A percentile compares a stretch with the other conserved stretches of the same genome.
These are phyloP conservation scores for Fusarium agapanthi DNA, from an alignment of 2,329 filamentous ascomycete species.

Conservation along the genomic window DNA sequence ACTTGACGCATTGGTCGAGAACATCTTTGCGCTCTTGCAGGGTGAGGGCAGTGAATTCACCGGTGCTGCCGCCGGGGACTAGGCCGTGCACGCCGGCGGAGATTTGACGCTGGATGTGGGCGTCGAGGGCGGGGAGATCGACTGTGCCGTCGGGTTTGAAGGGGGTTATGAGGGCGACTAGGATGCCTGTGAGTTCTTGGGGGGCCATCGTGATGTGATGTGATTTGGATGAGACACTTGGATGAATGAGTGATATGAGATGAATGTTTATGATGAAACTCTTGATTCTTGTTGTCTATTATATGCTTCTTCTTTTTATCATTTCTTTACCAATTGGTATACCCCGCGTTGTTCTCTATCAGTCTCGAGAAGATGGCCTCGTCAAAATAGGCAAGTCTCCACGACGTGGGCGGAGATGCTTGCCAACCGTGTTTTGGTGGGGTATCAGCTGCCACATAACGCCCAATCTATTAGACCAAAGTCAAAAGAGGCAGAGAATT, in stretches of 20 bases:
- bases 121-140: slow-evolving; percentile 44
- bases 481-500: not conserved
- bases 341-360: slow-evolving; percentile 25
- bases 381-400: slow-evolving; percentile 37
- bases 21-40: slow-evolving; percentile 56
- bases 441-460: not conserved
- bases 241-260: not conserved
- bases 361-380: not conserved
- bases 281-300: not conserved
- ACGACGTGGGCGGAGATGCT: slow-evolving; percentile 23
- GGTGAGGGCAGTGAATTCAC: slow-evolving; percentile 58
- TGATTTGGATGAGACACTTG: not conserved
- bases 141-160: slow-evolving; percentile 55
- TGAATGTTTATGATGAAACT: not conserved
- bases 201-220: slow-evolving; percentile 22
- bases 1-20: slow-evolving; percentile 48
- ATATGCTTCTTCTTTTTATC: slow-evolving; percentile 5
- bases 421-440: not conserved
- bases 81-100: slow-evolving; percentile 57
- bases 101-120: slow-evolving; percentile 57
- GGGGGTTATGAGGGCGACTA: slow-evolving; percentile 59
- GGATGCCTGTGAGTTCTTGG: slow-evolving; percentile 50
- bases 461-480: not conserved
- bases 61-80: slow-evolving; percentile 58
- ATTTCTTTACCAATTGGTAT: slow-evolving; percentile 1